Evolutionary conservation across 495 filamentous ascomycete species (phyloP).

Genomic region (Astrothelium macrocarpum): DNA sequence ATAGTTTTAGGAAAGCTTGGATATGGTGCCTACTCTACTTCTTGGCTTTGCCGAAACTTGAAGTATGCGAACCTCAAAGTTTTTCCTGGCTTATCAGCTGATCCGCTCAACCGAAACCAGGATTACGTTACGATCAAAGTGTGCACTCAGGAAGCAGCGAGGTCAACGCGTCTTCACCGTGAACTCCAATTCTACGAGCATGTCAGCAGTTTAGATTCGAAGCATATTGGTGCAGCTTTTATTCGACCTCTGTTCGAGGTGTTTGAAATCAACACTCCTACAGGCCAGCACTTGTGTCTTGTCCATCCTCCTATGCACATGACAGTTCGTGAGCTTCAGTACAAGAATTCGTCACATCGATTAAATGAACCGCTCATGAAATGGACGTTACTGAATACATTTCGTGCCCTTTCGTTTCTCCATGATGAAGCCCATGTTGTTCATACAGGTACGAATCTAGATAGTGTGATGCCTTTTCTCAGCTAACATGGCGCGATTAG

Average conservation of each 20-base stretch:
- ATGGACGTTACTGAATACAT: conserved; percentile 10
- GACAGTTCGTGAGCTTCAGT: conserved; percentile 18
- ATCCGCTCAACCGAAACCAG: background rate
- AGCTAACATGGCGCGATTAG: conserved; percentile 13
- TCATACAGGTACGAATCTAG: conserved; percentile 35
- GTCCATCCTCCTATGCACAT: conserved; percentile 38
- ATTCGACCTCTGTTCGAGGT: conserved; percentile 37
- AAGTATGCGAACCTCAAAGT: conserved; percentile 1
- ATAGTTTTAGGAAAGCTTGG: conserved; percentile 38
- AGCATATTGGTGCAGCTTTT: conserved; percentile 31
- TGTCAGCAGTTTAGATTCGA: conserved; percentile 24
- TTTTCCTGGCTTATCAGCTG: background rate
- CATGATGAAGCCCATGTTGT: conserved; percentile 35
- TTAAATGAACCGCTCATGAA: conserved; percentile 5
- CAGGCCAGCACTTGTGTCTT: conserved; percentile 37
- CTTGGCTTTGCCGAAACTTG: conserved; percentile 24
- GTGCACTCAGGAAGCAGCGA: conserved; percentile 17
- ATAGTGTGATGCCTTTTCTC: conserved; percentile 3
- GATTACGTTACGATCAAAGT: conserved; percentile 13
- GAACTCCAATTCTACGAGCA: conserved; percentile 36
- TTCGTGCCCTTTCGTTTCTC: conserved; percentile 37
- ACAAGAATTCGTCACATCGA: background rate
- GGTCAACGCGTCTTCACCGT: conserved; percentile 18
- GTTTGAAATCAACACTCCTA: conserved; percentile 31
- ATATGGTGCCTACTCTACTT: conserved; percentile 39